Evolutionary conservation across 139 green algal genomes (phyloP), one percentile per base, ranked within the genome.

Genomic region (Closterium sp.): DNA sequence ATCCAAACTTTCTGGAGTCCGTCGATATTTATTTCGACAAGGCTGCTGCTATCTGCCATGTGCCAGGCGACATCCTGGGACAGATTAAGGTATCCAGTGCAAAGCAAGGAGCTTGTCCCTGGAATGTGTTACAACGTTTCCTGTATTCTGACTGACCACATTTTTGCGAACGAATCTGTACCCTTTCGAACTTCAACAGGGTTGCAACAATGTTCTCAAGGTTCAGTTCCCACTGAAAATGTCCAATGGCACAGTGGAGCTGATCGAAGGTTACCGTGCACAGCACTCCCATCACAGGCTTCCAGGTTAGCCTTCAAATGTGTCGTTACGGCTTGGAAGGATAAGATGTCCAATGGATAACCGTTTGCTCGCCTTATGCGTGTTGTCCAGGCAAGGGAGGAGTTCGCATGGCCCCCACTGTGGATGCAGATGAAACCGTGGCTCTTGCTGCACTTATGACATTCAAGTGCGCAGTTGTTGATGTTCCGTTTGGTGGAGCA

Each of bases 401-500:
- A 16, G 76, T 94, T 16, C 91, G 91, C 23, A 93, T 94, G 89
- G 91, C 91, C 5, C 66, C 31, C 19, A 91, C 33, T 5, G 92
- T 94, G 92, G 87, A 95, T 31, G 91, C 92, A 28, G 91, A 94
- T 31, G 91, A 94, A 83, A 93, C 89, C 69, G 91, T 93, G 88
- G 91, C 91, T 12, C 90, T 97, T 69, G 96, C 96, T 0, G 95
- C 93, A 28, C 95, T 99, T 19, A 99, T 98, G 97, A 99, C 97
- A 0, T 99, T 97, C 97, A 99, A 99, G 94, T 98, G 98, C 1
- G 97, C 97, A 2, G 94, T 99, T 10, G 96, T 99, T 96, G 96
- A 99, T 91, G 96, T 99, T n/a, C 97, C 97, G 4, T 99, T 98
- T 96, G 97, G 97, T 5, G 97, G 97, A 7, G 97, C 97, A 85